Base-by-base conservation (phyloP, 768 basidiomycete genomes). In the Suillus spraguei region DNA sequence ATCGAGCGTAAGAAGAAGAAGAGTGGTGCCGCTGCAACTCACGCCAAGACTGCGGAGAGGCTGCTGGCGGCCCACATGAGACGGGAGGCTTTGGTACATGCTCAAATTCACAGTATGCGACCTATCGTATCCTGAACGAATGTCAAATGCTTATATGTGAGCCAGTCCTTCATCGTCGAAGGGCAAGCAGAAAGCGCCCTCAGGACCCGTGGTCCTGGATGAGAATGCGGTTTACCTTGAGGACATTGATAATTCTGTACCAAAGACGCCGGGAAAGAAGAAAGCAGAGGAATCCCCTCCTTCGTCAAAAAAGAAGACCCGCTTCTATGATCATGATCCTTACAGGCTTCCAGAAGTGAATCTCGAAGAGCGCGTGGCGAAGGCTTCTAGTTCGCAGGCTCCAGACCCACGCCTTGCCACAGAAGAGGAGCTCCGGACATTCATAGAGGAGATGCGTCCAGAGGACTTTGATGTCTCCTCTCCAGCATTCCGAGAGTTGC, bases 361-460 rank as follows among this genome's bases (percentile, higher is more conserved):
- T 66, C 69, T 96, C 66, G 86, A 88, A 44, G 83, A 83, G 49
- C 81, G 78, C 17, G 77, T 93, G 7, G 82, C 85, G 1, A 83
- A 87, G 65, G 90, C 83, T 33, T 88, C 90, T 4, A 82, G 81
- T 10, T 78, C 85, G 4, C 71, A 75, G 32, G 85, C 80, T 13
- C 91, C 94, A 3, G 97, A 99, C 74, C 94, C 95, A 5, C 88
- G 97, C 33, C 80, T 99, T 16, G 97, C 97, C 1, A 99, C 97
- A 0, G 97, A 97, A 73, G 97, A 95, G 46, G 97, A 99, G 72
- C 82, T 99, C 3, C 89, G 89, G 22, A 77, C 85, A 1, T 99
- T 99, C 77, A 97, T 99, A 66, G 95, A 98, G 63, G 92, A 96
- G 52, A 96, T 98, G 89, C 87, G 90, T 2, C 95, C 96, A 0